Percentiles rank a stretch among this genome's conserved stretches.
Conservation (phyloP, 1,284 basidiomycete species). For the Farysia itapuensis region DNA sequence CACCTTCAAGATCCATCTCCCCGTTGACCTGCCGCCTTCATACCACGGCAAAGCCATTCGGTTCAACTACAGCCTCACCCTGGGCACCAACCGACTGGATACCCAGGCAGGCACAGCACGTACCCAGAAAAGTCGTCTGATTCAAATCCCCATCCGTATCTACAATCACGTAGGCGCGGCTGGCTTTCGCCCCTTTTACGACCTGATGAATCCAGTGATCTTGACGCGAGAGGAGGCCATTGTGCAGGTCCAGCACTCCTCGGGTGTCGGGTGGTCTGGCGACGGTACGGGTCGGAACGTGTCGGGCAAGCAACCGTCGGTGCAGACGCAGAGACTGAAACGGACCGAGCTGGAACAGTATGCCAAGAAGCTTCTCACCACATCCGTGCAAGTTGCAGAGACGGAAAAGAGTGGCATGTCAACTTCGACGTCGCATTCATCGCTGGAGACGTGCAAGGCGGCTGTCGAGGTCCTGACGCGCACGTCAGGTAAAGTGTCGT, state of each 20-base stretch:
- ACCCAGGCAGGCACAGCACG: slow-evolving; percentile 1
- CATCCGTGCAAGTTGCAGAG: not conserved
- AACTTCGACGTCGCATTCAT: not conserved
- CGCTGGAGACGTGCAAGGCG: slow-evolving; percentile 68
- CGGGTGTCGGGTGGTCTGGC: not conserved
- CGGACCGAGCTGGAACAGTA: slow-evolving; percentile 1
- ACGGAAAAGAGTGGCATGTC: not conserved
- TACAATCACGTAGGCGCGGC: slow-evolving; percentile 73
- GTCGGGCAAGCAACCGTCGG: not conserved
- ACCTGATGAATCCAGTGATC: slow-evolving; percentile 62
- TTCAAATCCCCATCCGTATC: slow-evolving; percentile 83
- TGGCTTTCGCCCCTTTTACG: slow-evolving; percentile 60
- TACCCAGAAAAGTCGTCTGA: slow-evolving; percentile 70
- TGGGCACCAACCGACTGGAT: slow-evolving; percentile 74
- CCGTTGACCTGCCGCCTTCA: slow-evolving; percentile 81
- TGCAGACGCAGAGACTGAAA: not conserved
- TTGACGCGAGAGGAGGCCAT: slow-evolving; percentile 56
- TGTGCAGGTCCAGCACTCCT: slow-evolving; percentile 8
- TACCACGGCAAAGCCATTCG: slow-evolving; percentile 79
- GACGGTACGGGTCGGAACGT: not conserved
- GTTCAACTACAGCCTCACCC: slow-evolving; percentile 83
- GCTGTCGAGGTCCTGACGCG: slow-evolving; percentile 87
- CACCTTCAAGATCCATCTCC: slow-evolving; percentile 39
- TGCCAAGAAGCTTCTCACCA: not conserved
- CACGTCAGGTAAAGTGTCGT: slow-evolving; percentile 72